Percentiles rank a stretch among this genome's conserved stretches.
Evolutionary conservation across 2,329 filamentous ascomycete genomes (phyloP).

Genomic region (Cladosporium colombiae): DNA sequence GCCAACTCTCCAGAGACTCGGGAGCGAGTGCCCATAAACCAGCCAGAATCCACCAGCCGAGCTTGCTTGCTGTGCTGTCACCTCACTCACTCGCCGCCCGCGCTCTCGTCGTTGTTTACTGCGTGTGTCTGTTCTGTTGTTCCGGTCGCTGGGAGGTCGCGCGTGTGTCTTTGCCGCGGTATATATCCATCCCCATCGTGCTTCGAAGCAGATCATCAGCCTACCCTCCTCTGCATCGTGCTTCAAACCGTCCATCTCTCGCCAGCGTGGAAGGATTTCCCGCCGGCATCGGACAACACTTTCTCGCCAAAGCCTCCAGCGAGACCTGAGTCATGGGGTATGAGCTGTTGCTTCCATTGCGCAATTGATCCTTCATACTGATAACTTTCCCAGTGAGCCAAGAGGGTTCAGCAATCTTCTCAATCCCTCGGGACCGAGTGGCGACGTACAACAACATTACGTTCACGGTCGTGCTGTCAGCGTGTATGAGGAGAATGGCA

Average conservation of each 20-base stretch:
- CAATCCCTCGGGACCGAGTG: conserved; percentile 8
- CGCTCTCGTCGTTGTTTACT: neutral
- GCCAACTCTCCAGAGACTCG: conserved; percentile 14
- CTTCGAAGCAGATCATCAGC: neutral
- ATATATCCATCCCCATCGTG: neutral
- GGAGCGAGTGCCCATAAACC: conserved; percentile 11
- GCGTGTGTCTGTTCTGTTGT: conserved; percentile 10
- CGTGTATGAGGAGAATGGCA: conserved; percentile 18
- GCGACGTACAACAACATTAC: neutral
- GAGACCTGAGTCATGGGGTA: conserved; percentile 12
- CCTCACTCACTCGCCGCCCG: neutral
- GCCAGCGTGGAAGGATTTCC: neutral
- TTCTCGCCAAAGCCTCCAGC: neutral
- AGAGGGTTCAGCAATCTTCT: conserved; percentile 15
- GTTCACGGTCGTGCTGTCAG: neutral
- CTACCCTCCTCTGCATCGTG: conserved; percentile 5
- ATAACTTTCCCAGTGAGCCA: conserved; percentile 5
- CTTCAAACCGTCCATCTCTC: neutral
- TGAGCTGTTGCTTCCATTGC: neutral
- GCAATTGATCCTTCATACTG: neutral
- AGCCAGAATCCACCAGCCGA: conserved; percentile 14
- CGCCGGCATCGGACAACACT: neutral
- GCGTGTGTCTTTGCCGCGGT: conserved; percentile 7
- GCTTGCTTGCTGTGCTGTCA: conserved; percentile 12
- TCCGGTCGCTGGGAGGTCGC: conserved; percentile 8